Conservation (phyloP, 148 eudicot species). For the Euryodendron excelsum region DNA sequence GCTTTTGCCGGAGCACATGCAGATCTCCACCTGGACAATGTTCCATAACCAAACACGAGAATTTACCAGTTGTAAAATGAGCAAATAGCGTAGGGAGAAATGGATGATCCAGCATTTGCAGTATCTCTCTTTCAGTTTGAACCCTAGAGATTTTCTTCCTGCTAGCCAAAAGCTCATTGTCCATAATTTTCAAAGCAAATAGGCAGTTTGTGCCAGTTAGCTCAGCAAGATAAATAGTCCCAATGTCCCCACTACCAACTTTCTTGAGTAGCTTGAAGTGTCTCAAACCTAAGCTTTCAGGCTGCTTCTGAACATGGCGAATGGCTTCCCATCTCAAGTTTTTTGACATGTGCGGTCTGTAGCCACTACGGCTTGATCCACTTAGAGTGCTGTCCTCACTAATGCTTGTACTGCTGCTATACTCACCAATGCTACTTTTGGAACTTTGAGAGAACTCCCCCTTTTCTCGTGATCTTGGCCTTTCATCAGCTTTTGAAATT, state of each 20-base stretch:
- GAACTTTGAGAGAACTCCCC: conserved; percentile 75
- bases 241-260: conserved; percentile 83
- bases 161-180: conserved; percentile 58
- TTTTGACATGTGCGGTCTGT: conserved; percentile 76
- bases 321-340: conserved; percentile 72
- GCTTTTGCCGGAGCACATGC: conserved; percentile 73
- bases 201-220: conserved; percentile 50
- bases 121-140: conserved; percentile 71
- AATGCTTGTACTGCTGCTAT: conserved; percentile 55
- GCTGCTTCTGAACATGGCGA: conserved; percentile 30
- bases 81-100: conserved; percentile 84
- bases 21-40: conserved; percentile 87
- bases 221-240: conserved; percentile 70
- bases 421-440: conserved; percentile 73
- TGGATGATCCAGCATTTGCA: conserved; percentile 81
- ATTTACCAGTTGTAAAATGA: conserved; percentile 59
- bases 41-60: conserved; percentile 75
- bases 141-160: conserved; percentile 62
- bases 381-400: conserved; percentile 66
- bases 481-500: conserved; percentile 32
- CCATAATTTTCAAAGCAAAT: conserved; percentile 84
- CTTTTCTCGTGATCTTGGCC: conserved; percentile 45
- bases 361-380: conserved; percentile 47
- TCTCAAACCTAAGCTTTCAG: conserved; percentile 48
- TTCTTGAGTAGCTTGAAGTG: conserved; percentile 64